Base-by-base conservation (phyloP, 2,329 filamentous ascomycete genomes). In the Colletotrichum sublineola region DNA sequence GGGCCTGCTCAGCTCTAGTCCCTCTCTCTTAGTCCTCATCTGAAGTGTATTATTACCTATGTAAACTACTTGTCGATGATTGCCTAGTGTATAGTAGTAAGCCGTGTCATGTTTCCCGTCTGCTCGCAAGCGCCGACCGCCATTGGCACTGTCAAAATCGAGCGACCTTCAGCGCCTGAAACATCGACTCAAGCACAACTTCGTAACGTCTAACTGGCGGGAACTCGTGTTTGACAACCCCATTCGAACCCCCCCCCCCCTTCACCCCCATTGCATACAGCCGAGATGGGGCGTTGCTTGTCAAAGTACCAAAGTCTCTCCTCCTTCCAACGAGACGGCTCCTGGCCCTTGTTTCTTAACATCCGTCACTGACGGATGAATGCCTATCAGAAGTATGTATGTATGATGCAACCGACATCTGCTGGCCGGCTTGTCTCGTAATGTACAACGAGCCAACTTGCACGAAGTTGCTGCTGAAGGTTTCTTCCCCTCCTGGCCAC, bases 321-420 rank as follows among this genome's bases (percentile, higher is more conserved):
- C 29, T 15, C 29, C 14, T 14, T 53, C 50, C 50, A 53, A 53
- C 29, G 29, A 31, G 50, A 20, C 50, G 33, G 53, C 11, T 56
- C 29, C 31, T 36, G 31, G 31, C 31, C 52, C 52, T n/a, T n/a
- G 31, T 20, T 20, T 36, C 52, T 55, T 36, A 31, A 55, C 52
- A 20, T n/a, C 50, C 38, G 33, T 63, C 65, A 57, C 42, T 24
- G 46, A 24, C 20, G n/a, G 24, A 48, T 24, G n/a, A 48, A 5
- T n/a, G 46, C n/a, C 9, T 5, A 24, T 12, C n/a, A 38, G 11
- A 38, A 18, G 20, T 8, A 12, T n/a, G 20, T 8, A 12, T n/a
- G 61, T 20, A 67, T 61, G 68, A 70, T 70, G 63, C 63, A 62
- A 70, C 57, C 18, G 48, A 61, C 55, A 56, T 38, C 56, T 55